phyloP scores from a whole-genome alignment of 495 filamentous ascomycete genomes.

The Chaetomium cochliodes region DNA sequence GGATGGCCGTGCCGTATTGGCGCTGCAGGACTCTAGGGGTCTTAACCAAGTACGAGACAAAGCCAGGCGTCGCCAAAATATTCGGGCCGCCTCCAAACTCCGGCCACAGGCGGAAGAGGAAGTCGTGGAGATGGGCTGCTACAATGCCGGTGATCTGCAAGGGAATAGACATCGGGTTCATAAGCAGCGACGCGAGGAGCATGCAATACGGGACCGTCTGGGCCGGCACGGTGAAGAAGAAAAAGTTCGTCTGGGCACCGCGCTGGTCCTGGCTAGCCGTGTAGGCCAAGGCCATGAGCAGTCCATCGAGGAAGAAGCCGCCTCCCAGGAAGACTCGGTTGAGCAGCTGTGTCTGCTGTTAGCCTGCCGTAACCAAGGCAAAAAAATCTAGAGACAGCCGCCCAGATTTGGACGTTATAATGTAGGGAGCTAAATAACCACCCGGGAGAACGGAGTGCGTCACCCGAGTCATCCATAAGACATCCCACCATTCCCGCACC shows the following conservation, averaged over 20 bases:
- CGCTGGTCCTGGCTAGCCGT: conserved; percentile 81
- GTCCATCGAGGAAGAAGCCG: conserved; percentile 58
- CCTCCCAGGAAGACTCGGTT: conserved; percentile 51
- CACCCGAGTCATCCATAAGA: conserved; percentile 77
- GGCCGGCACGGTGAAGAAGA: conserved; percentile 72
- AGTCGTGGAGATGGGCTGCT: conserved; percentile 83
- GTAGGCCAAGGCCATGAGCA: conserved; percentile 76
- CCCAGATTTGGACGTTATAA: conserved; percentile 37
- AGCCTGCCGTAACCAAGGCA: conserved; percentile 13
- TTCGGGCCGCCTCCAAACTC: conserved; percentile 77
- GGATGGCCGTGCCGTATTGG: conserved; percentile 60
- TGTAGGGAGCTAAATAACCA: conserved; percentile 87
- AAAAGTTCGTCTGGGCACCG: conserved; percentile 65
- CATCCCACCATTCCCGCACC: conserved; percentile 89
- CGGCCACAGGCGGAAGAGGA: conserved; percentile 78
- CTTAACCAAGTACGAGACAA: conserved; percentile 62
- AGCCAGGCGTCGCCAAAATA: conserved; percentile 64
- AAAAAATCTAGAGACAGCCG: not conserved
- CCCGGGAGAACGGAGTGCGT: conserved; percentile 63
- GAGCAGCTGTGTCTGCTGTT: conserved; percentile 39
- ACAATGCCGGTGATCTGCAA: conserved; percentile 67
- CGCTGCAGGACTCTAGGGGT: conserved; percentile 43
- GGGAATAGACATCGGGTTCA: conserved; percentile 44
- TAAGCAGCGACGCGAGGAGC: conserved; percentile 65
- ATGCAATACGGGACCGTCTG: conserved; percentile 74